Evolutionary conservation across 805 yeast species (phyloP).

Genomic region (Wickerhamiella azymoides): DNA sequence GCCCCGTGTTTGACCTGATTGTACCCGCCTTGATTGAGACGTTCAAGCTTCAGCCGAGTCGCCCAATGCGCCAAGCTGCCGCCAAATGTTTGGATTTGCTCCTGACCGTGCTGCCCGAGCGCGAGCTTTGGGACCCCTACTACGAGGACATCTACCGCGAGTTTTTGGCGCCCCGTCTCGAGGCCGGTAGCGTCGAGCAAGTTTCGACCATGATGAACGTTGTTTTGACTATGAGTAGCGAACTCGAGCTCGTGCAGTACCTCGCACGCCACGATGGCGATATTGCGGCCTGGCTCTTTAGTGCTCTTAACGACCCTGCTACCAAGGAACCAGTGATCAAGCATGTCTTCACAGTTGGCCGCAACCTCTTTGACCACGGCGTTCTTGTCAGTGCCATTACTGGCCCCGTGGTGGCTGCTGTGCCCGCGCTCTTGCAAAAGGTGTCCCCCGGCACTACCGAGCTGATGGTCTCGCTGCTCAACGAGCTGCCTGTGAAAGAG

Average conservation of each 20-base stretch:
- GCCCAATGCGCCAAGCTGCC: constrained; percentile 51
- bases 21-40: constrained; percentile 46
- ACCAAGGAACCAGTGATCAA: constrained; percentile 60
- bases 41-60: constrained; percentile 26
- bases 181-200: constrained; percentile 62
- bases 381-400: background rate
- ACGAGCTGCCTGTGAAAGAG: constrained; percentile 34
- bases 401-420: background rate
- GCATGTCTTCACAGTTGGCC: constrained; percentile 37
- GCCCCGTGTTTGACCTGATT: constrained; percentile 35
- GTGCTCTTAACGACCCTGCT: constrained; percentile 37
- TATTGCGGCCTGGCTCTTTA: constrained; percentile 42
- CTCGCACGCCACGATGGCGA: constrained; percentile 42
- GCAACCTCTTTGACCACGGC: constrained; percentile 12
- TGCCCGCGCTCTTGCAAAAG: constrained; percentile 9
- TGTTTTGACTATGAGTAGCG: constrained; percentile 44
- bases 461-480: constrained; percentile 16
- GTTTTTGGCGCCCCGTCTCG: constrained; percentile 52
- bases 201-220: constrained; percentile 64
- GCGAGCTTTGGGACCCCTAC: constrained; percentile 39
- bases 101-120: constrained; percentile 38
- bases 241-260: constrained; percentile 34
- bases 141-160: constrained; percentile 38
- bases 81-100: constrained; percentile 47
- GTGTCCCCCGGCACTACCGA: constrained; percentile 11